These are phyloP conservation scores for Pyrus hybrid DNA, from an alignment of 331 rosid species.

Conservation along the genomic window DNA sequence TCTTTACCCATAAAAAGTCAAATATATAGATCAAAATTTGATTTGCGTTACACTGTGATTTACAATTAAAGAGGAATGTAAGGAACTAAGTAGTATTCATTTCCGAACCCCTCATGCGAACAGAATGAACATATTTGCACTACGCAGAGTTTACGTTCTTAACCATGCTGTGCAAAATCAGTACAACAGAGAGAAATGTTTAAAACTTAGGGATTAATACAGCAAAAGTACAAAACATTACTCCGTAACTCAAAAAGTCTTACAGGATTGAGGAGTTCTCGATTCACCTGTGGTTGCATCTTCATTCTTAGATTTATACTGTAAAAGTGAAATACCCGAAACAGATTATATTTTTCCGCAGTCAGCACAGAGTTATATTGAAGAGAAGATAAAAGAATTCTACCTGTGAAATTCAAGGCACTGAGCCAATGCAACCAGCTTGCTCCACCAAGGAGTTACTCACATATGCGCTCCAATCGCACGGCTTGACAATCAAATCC, in stretches of 20 bases:
- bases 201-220: no score
- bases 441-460: constrained; percentile 41
- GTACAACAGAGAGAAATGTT: neutral
- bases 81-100: neutral
- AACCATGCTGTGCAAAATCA: neutral
- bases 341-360: neutral
- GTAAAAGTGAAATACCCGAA: neutral
- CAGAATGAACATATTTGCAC: neutral
- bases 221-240: no score
- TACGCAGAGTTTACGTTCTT: neutral
- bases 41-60: neutral
- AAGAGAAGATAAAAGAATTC: neutral
- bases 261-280: neutral
- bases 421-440: constrained; percentile 37
- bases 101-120: neutral
- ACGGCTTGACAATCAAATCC: constrained; percentile 62
- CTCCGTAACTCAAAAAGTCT: neutral
- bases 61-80: neutral
- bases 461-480: constrained; percentile 52
- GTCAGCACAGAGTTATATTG: neutral
- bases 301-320: neutral
- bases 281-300: neutral
- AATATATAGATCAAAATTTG: neutral
- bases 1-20: neutral
- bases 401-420: constrained; percentile 16